Conservation (phyloP, 352 stramenopile genomes). For the Blastocystis sp. region DNA sequence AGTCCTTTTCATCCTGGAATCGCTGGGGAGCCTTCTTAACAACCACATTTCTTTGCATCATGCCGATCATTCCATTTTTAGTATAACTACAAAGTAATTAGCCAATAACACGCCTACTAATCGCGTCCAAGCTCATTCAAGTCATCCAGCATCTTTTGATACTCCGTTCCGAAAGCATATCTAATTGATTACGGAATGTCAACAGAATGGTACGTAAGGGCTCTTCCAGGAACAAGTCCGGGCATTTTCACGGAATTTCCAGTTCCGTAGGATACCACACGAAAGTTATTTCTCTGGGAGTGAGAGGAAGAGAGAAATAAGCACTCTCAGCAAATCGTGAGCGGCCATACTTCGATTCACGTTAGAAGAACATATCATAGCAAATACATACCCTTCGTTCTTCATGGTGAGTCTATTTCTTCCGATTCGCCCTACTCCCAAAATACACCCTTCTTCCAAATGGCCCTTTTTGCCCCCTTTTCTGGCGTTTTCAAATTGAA, state of each 20-base stretch:
- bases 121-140: conserved; percentile 45
- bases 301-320: neutral
- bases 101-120: conserved; percentile 11
- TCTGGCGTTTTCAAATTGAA: neutral
- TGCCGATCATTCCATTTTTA: conserved; percentile 48
- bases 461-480: neutral
- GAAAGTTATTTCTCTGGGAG: conserved; percentile 26
- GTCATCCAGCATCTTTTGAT: conserved; percentile 59
- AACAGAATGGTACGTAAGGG: conserved; percentile 5
- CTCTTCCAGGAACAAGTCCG: conserved; percentile 10
- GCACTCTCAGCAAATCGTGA: conserved; percentile 42
- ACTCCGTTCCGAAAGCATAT: conserved; percentile 64
- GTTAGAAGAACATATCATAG: conserved; percentile 61
- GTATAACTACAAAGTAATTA: conserved; percentile 35
- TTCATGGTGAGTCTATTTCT: neutral
- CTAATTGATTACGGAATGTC: neutral
- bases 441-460: neutral
- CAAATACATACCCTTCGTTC: conserved; percentile 52
- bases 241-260: conserved; percentile 53
- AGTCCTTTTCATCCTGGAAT: conserved; percentile 43
- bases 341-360: conserved; percentile 69
- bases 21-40: conserved; percentile 60
- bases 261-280: conserved; percentile 52
- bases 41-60: conserved; percentile 44
- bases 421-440: neutral